Percentiles rank a stretch among this genome's conserved stretches.
These are phyloP conservation scores for Scenedesmus sp. DNA, from an alignment of 163 green algal species.

Conservation along the genomic window DNA sequence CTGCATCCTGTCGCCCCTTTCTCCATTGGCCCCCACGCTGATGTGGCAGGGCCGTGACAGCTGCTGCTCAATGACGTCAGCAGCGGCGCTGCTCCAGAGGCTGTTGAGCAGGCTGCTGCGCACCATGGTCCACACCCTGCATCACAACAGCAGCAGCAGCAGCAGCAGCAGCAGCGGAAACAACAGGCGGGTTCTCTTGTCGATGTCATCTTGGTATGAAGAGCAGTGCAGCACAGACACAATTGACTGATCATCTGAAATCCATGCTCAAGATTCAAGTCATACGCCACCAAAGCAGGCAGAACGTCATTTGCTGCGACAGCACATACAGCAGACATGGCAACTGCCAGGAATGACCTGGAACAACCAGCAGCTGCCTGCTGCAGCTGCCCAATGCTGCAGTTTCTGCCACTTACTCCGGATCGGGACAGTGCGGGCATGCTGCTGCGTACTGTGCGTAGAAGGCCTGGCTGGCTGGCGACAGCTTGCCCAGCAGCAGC, in stretches of 20 bases:
- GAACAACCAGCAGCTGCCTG: background rate
- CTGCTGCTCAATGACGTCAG: background rate
- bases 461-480: background rate
- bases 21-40: background rate
- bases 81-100: background rate
- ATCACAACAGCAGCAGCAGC: background rate
- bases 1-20: background rate
- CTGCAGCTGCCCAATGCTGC: background rate
- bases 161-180: background rate
- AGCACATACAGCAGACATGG: too few relatives aligned
- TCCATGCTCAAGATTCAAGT: background rate
- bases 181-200: background rate
- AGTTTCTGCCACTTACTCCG: background rate
- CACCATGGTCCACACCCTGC: background rate
- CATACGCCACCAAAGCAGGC: too few relatives aligned
- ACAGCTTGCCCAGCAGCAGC: constrained; percentile 24
- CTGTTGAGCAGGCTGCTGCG: background rate
- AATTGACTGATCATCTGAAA: background rate
- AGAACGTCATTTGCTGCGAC: too few relatives aligned
- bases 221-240: background rate
- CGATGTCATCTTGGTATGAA: too few relatives aligned
- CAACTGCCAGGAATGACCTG: background rate
- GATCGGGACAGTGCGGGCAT: background rate
- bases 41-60: background rate
- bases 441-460: background rate